phyloP scores from a whole-genome alignment of 768 basidiomycete genomes.

The Hortiboletus flavorubellus region DNA sequence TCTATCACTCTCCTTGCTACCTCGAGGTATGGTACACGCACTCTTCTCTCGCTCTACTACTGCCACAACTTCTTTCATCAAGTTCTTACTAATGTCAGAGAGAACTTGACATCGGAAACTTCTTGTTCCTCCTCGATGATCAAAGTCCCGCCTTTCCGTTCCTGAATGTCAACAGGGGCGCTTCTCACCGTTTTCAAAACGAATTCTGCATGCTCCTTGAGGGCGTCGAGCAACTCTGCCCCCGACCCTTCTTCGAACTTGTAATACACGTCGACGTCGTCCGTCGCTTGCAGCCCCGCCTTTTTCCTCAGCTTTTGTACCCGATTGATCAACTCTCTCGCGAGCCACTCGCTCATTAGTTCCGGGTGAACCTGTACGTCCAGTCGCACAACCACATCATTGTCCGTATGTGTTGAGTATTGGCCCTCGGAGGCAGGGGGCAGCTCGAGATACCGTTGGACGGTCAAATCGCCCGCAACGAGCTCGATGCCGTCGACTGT shows the following conservation, averaged over 20 bases:
- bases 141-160: slow-evolving; percentile 46
- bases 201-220: slow-evolving; percentile 61
- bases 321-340: slow-evolving; percentile 86
- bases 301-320: slow-evolving; percentile 96
- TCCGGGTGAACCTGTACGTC: slow-evolving; percentile 88
- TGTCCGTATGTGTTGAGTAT: slow-evolving; percentile 84
- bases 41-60: not conserved
- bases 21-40: slow-evolving; percentile 24
- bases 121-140: slow-evolving; percentile 88
- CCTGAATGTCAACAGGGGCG: slow-evolving; percentile 57
- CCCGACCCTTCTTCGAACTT: slow-evolving; percentile 68
- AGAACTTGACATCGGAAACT: slow-evolving; percentile 74
- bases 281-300: slow-evolving; percentile 91
- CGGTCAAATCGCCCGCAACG: slow-evolving; percentile 84
- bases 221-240: slow-evolving; percentile 59
- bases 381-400: slow-evolving; percentile 90
- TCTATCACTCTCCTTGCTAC: not conserved
- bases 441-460: slow-evolving; percentile 87
- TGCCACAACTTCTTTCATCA: slow-evolving; percentile 10
- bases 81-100: slow-evolving; percentile 56
- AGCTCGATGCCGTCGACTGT: slow-evolving; percentile 88
- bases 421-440: slow-evolving; percentile 57
- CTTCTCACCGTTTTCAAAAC: slow-evolving; percentile 74
- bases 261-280: slow-evolving; percentile 89
- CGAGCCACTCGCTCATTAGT: slow-evolving; percentile 82